Evolutionary conservation across 768 basidiomycete species (phyloP), one percentile per base, ranked within the genome.

Genomic region (Pholiota conissans): DNA sequence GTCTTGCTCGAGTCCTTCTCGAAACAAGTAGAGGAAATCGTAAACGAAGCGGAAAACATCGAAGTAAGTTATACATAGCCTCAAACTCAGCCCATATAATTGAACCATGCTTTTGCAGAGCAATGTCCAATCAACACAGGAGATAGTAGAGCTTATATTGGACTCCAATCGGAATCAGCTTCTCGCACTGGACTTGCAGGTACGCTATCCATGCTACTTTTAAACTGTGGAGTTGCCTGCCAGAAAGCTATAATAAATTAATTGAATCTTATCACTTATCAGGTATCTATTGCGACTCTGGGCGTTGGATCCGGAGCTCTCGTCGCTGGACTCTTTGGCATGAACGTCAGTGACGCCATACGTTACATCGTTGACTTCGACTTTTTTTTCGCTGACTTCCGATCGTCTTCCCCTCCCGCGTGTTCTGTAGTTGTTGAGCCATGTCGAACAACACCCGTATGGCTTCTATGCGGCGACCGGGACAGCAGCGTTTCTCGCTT

Each of bases 1-100:
- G 80, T 95, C 10, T 76, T 98, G 18, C 76, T 98, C n/a, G 96
- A 98, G 69, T 91, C 90, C 8, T 97, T 97, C 71, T 84, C 89
- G 27, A 98, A 98, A 70, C 96, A 98, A 70, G 94, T 96, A 0
- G 95, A 97, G 70, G 95, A 97, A 76, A 91, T 97, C 51, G 93
- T 95, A 3, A 95, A 90, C 61, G 95, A 98, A 73, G 89, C 92
- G 3, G 91, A 93, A 69, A 93, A 82, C 58, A 93, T 89, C 3
- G 86, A 93, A 68, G 92, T 91, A 65, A 55, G 77, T 69, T 6
- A 3, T 13, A 6, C 42, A 10, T 27, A 28, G 42, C n/a, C 52
- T 42, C 47, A 49, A 53, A 34, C 40, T n/a, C 4, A n/a, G 2
- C 32, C 13, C 47, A 52, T 42, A 57, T n/a, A n/a, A 52, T 34